Conservation (phyloP, 169 alveolate species). For the Eimeria nieschulzi region DNA sequence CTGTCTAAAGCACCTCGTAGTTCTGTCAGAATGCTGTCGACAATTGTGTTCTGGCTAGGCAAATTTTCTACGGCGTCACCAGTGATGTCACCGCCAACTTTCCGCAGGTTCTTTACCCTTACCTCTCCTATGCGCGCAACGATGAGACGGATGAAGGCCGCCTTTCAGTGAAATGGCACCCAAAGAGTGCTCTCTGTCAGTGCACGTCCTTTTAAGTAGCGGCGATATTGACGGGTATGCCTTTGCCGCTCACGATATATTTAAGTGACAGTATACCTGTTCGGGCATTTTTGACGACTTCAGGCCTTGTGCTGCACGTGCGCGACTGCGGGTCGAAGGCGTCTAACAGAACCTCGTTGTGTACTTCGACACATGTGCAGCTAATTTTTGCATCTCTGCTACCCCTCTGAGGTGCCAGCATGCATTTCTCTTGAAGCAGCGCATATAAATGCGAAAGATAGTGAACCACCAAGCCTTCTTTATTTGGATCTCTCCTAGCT, state of each 20-base stretch:
- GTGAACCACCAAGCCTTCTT: neutral
- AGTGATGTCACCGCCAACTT: neutral
- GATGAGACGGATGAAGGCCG: neutral
- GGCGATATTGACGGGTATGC: neutral
- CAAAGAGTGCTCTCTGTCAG: neutral
- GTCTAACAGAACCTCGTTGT: neutral
- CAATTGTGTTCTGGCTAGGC: neutral
- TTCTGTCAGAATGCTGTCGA: neutral
- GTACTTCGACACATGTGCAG: neutral
- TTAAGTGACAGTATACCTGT: neutral
- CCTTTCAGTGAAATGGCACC: neutral
- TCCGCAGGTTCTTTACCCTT: neutral
- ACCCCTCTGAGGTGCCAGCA: neutral
- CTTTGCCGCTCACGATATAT: neutral
- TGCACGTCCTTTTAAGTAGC: neutral
- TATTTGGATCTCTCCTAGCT: neutral
- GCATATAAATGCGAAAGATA: neutral
- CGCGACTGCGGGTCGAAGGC: neutral
- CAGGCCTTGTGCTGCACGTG: neutral
- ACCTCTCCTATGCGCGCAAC: neutral
- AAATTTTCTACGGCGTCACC: neutral
- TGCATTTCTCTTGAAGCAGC: neutral
- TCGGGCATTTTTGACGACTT: conserved; percentile 4
- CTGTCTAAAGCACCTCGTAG: neutral
- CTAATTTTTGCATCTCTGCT: neutral